Conservation (phyloP, 2,329 filamentous ascomycete species). For the Talaromyces sp. region DNA sequence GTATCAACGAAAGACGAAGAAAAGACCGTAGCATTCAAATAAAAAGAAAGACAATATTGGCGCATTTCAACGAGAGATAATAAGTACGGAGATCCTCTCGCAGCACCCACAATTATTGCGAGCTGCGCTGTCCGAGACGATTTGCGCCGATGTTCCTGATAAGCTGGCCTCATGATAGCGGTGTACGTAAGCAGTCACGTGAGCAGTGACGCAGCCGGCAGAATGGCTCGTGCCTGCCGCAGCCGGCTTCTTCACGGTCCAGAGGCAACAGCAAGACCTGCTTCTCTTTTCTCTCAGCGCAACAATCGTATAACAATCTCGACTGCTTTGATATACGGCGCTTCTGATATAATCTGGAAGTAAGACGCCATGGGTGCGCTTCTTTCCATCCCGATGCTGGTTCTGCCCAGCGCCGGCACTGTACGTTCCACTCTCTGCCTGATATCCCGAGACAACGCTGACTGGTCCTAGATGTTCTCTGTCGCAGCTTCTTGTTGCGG, state of each 20-base stretch:
- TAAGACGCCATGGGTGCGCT: slow-evolving; percentile 74
- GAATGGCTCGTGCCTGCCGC: not conserved
- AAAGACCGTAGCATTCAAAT: not conserved
- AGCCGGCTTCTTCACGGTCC: not conserved
- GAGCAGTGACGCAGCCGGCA: slow-evolving; percentile 14
- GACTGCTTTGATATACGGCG: not conserved
- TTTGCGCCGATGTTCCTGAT: slow-evolving; percentile 17
- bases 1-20: slow-evolving; percentile 9
- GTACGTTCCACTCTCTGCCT: slow-evolving; percentile 55
- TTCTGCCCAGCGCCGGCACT: slow-evolving; percentile 79
- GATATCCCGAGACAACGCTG: slow-evolving; percentile 12
- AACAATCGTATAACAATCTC: not conserved
- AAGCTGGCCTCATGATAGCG: not conserved
- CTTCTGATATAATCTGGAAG: not conserved
- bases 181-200: slow-evolving; percentile 17
- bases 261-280: not conserved
- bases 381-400: slow-evolving; percentile 84
- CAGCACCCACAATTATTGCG: slow-evolving; percentile 5
- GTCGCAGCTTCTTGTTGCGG: slow-evolving; percentile 90
- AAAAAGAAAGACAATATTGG: not conserved
- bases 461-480: slow-evolving; percentile 62
- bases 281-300: not conserved
- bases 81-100: not conserved
- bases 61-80: not conserved
- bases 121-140: not conserved